Evolutionary conservation across 2,329 filamentous ascomycete genomes (phyloP), one percentile per base, ranked within the genome.

Genomic region (Tolypocladium pustulatum): DNA sequence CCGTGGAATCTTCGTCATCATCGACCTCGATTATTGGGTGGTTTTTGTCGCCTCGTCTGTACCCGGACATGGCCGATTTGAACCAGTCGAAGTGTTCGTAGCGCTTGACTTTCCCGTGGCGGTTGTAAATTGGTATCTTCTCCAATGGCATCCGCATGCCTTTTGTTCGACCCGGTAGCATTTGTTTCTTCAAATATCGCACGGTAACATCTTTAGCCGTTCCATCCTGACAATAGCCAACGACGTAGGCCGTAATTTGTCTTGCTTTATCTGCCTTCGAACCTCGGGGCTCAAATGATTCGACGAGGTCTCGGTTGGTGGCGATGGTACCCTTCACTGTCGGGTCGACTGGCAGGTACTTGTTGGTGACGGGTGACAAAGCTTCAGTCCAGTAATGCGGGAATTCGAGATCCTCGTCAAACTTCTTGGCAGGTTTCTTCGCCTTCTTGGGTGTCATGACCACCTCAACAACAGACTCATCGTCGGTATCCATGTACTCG

Each of bases 381-480:
- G 90, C 88, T 71, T 99, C 94, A 0, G 89, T 88, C 94, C 94
- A 99, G 71, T 97, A 97, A 56, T 89, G 88, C 1, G 94, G 92
- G 63, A 87, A 94, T 2, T 86, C 83, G 34, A 97, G 78, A 64
- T 96, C 91, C 25, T 81, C 78, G 65, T 96, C 91, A 65, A 87
- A 89, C 57, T 80, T 78, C 60, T 78, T 79, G 32, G 68, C 66
- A 55, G 67, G 69, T 8, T 65, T 66, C 43, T 71, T 73, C 63
- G 49, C 58, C 34, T 74, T 80, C 56, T 71, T 73, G 6, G 76
- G 72, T 3, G 72, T 72, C 10, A 73, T 62, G 37, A 76, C 73
- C 25, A 87, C 63, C 58, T 88, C 83, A 9, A 87, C 72, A 1
- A 86, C 74, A 0, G 83, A 83, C 9, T 84, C 78, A 56, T 86